Evolutionary conservation across 495 filamentous ascomycete genomes (phyloP).

Genomic region (Cladorrhinum samala): DNA sequence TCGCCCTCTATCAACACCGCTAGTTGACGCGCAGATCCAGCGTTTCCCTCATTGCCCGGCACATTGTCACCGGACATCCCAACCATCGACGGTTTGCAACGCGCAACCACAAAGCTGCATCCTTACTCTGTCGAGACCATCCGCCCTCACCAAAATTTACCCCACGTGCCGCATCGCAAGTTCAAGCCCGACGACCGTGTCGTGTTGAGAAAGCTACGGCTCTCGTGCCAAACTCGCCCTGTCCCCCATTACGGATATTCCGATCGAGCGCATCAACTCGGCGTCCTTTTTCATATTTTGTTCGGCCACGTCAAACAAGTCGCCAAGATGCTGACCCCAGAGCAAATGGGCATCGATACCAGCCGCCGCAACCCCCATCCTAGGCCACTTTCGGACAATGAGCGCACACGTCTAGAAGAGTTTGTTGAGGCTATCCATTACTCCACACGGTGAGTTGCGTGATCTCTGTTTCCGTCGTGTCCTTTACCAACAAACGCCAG

Average conservation of each 20-base stretch:
- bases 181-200: neutral
- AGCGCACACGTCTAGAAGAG: slow-evolving; percentile 79
- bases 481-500: slow-evolving; percentile 37
- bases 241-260: neutral
- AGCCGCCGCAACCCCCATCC: slow-evolving; percentile 78
- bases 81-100: neutral
- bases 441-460: slow-evolving; percentile 67
- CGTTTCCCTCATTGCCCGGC: neutral
- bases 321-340: slow-evolving; percentile 19
- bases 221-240: neutral
- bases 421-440: slow-evolving; percentile 92
- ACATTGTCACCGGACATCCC: neutral
- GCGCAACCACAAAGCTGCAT: no score
- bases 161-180: slow-evolving; percentile 6
- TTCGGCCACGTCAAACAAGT: neutral
- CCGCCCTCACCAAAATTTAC: neutral
- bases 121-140: no score
- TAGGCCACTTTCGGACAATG: slow-evolving; percentile 69
- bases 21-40: slow-evolving; percentile 4
- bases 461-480: neutral
- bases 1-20: slow-evolving; percentile 2
- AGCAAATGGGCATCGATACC: slow-evolving; percentile 63
- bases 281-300: neutral
- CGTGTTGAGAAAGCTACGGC: neutral
- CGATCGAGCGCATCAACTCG: neutral